Evolutionary conservation across 768 basidiomycete species (phyloP).

Genomic region (Stropharia rugosoannulata): DNA sequence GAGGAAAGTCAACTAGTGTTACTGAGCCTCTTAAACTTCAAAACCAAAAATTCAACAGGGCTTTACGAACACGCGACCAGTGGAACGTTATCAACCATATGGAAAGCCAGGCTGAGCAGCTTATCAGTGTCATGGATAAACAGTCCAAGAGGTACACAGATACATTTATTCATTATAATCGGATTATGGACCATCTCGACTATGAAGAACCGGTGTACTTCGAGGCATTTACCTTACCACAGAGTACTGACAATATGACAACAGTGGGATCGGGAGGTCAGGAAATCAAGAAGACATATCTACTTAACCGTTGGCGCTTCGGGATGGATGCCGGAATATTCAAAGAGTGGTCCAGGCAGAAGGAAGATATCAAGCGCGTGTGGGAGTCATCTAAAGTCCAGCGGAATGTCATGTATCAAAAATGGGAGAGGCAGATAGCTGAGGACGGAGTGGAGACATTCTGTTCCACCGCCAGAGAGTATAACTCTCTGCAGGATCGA

Average conservation of each 20-base stretch:
- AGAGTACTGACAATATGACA: conserved; percentile 41
- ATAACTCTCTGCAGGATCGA: conserved; percentile 28
- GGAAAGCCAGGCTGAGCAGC: not conserved
- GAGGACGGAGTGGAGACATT: conserved; percentile 41
- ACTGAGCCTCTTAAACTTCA: conserved; percentile 47
- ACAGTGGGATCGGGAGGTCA: conserved; percentile 39
- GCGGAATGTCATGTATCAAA: conserved; percentile 19
- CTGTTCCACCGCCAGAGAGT: conserved; percentile 18
- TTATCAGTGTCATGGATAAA: not conserved
- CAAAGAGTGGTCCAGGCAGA: conserved; percentile 2
- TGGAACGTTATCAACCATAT: conserved; percentile 2
- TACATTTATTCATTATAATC: not conserved
- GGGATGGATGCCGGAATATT: conserved; percentile 42
- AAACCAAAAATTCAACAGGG: conserved; percentile 26
- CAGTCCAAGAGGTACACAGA: not conserved
- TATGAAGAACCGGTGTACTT: conserved; percentile 44
- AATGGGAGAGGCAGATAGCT: conserved; percentile 17
- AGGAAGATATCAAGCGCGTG: conserved; percentile 66
- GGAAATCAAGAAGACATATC: conserved; percentile 33
- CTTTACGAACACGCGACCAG: not conserved
- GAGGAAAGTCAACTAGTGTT: conserved; percentile 49
- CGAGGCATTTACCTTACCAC: conserved; percentile 43
- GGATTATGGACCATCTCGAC: conserved; percentile 41
- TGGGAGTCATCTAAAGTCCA: conserved; percentile 60
- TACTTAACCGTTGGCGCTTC: conserved; percentile 47